phyloP scores from a whole-genome alignment of 2,329 filamentous ascomycete genomes.

The Rhynchosporium graminicola region DNA sequence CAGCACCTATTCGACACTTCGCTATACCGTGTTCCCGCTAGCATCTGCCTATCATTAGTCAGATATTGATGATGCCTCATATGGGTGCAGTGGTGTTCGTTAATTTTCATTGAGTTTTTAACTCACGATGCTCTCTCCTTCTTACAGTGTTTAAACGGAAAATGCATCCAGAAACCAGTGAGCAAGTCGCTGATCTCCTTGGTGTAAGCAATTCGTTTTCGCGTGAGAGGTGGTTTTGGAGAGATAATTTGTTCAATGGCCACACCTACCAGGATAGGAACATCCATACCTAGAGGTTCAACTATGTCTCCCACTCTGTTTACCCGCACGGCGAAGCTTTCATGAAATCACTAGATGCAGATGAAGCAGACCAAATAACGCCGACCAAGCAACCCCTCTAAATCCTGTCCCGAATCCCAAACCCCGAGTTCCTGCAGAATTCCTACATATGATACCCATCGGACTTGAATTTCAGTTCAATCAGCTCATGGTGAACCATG shows the following conservation, averaged over 20 bases:
- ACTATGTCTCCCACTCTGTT: not conserved
- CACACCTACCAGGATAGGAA: not conserved
- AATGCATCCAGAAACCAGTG: not conserved
- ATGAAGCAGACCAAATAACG: not conserved
- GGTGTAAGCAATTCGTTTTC: not conserved
- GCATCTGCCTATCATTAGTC: no score
- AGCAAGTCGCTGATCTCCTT: not conserved
- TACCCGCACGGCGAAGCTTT: not conserved
- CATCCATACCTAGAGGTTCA: not conserved
- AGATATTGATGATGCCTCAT: no score
- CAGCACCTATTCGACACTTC: no score
- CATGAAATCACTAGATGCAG: not conserved
- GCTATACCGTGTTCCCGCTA: no score
- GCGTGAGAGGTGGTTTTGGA: not conserved
- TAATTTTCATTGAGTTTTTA: not conserved
- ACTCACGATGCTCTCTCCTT: not conserved
- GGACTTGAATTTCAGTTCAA: constrained; percentile 38
- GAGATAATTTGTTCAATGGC: not conserved
- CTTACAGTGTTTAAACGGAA: not conserved
- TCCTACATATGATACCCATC: constrained; percentile 25
- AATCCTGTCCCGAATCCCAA: not conserved
- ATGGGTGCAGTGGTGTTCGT: no score
- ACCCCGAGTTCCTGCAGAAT: not conserved
- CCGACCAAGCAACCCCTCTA: not conserved
- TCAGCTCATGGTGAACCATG: constrained; percentile 37